phyloP scores from a whole-genome alignment of 768 basidiomycete genomes.

The Rhodotorula taiwanensis region DNA sequence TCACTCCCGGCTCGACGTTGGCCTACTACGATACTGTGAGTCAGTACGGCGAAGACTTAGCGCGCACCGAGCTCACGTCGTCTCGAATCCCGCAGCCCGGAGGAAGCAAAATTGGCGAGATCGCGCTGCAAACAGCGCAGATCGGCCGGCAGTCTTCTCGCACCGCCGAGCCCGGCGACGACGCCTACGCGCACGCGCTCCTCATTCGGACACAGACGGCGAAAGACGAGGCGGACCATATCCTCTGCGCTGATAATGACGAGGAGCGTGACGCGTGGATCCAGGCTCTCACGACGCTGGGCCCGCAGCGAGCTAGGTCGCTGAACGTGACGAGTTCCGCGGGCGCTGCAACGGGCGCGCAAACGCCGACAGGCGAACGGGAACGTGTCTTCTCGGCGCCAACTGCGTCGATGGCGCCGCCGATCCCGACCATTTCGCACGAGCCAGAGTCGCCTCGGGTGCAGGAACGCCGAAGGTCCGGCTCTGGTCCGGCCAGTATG shows the following conservation, averaged over 20 bases:
- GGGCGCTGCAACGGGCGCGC: no score
- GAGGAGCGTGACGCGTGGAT: constrained; percentile 90
- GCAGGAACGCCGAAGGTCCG: constrained; percentile 9
- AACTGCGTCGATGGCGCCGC: background rate
- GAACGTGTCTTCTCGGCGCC: background rate
- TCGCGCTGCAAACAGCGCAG: constrained; percentile 80
- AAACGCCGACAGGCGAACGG: no score
- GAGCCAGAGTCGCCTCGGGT: background rate
- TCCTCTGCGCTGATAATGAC: constrained; percentile 94
- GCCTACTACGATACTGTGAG: constrained; percentile 94
- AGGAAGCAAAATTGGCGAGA: constrained; percentile 83
- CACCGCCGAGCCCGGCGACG: constrained; percentile 60
- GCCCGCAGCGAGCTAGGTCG: background rate
- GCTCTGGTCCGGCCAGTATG: constrained; percentile 13
- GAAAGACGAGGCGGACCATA: constrained; percentile 62
- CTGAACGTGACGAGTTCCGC: background rate
- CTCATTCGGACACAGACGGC: constrained; percentile 74
- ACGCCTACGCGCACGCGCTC: constrained; percentile 94
- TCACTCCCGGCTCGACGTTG: constrained; percentile 70
- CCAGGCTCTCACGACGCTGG: constrained; percentile 56
- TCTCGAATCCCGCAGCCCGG: constrained; percentile 60
- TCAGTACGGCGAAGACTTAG: no score
- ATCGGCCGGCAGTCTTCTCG: constrained; percentile 46
- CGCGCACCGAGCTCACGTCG: background rate
- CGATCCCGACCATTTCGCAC: constrained; percentile 8